Percentiles rank a stretch among this genome's conserved stretches.
These are phyloP conservation scores for Apocynum venetum DNA, from an alignment of 257 asterid genomes.

Conservation along the genomic window DNA sequence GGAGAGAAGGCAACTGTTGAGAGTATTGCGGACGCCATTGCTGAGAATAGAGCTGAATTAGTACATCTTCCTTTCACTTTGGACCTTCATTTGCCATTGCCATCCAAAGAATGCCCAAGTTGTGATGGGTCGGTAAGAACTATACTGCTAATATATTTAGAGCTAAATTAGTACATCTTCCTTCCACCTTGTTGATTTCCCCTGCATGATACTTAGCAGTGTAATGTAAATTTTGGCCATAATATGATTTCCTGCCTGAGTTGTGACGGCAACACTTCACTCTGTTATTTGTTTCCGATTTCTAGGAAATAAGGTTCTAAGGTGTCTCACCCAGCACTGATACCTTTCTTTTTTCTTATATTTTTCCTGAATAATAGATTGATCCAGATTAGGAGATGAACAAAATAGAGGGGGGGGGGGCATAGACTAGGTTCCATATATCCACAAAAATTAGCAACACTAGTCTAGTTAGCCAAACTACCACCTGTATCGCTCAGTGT, in stretches of 20 bases:
- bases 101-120: slow-evolving; percentile 81
- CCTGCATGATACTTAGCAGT: slow-evolving; percentile 14
- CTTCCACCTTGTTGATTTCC: neutral
- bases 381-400: neutral
- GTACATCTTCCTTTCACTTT: slow-evolving; percentile 84
- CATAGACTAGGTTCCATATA: neutral
- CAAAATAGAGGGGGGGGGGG: neutral
- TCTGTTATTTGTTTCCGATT: neutral
- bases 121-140: slow-evolving; percentile 89
- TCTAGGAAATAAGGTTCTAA: neutral
- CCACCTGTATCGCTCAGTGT: neutral
- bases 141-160: slow-evolving; percentile 10
- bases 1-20: slow-evolving; percentile 97
- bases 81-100: slow-evolving; percentile 70
- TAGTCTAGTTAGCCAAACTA: neutral
- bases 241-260: neutral
- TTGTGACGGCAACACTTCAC: neutral
- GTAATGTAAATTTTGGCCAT: neutral
- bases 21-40: slow-evolving; percentile 78
- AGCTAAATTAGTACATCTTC: too few relatives aligned
- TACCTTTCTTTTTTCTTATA: too few relatives aligned
- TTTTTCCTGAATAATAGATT: too few relatives aligned
- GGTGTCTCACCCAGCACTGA: neutral
- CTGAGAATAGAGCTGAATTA: slow-evolving; percentile 90
- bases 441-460: neutral